Evolutionary conservation across 441 rosid species (phyloP).

Genomic region (Syzygium malaccense): DNA sequence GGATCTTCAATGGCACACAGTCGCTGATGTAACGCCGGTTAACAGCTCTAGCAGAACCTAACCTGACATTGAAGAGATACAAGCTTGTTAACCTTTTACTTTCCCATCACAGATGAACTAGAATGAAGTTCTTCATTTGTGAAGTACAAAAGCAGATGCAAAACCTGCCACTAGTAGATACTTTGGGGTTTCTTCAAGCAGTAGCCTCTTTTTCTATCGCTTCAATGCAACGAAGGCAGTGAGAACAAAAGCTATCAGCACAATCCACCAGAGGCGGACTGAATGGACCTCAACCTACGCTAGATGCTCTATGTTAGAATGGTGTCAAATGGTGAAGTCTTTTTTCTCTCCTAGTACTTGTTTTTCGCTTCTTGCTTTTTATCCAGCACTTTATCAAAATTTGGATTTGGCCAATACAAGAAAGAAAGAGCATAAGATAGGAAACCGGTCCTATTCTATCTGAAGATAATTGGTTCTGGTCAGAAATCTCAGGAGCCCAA

Average conservation of each 20-base stretch:
- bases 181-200: neutral
- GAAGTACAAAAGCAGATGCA: neutral
- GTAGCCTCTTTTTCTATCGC: neutral
- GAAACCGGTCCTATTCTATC: neutral
- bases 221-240: neutral
- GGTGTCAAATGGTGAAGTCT: neutral
- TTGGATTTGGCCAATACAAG: neutral
- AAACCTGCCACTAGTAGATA: neutral
- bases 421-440: neutral
- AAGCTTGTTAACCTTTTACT: constrained; percentile 1
- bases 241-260: neutral
- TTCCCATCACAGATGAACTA: neutral
- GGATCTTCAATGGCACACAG: constrained; percentile 80
- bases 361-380: neutral
- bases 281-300: neutral
- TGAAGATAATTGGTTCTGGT: neutral
- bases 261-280: neutral
- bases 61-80: constrained; percentile 35
- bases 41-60: constrained; percentile 99
- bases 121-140: neutral
- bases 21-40: constrained; percentile 96
- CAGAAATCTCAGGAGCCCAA: neutral
- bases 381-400: neutral
- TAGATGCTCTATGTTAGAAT: neutral
- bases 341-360: neutral